These are phyloP conservation scores for Dactylellina haptotyla DNA, from an alignment of 2,329 filamentous ascomycete genomes.

Conservation along the genomic window DNA sequence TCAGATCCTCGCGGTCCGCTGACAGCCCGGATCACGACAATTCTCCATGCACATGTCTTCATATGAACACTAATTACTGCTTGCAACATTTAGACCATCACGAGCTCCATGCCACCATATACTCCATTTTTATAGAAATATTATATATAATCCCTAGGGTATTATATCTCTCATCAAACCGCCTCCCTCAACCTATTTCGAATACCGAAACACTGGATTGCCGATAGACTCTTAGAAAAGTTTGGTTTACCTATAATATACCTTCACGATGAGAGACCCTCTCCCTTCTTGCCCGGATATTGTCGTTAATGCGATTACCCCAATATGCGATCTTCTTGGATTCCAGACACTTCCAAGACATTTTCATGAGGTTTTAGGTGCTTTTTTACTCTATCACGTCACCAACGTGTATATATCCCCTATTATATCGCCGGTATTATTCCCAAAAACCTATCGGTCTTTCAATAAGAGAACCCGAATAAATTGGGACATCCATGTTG, in stretches of 20 bases:
- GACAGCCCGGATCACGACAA: no score
- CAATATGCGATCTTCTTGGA: slow-evolving; percentile 71
- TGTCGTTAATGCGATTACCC: slow-evolving; percentile 68
- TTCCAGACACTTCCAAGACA: slow-evolving; percentile 77
- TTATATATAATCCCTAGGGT: no score
- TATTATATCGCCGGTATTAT: slow-evolving; percentile 70
- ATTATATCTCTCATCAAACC: no score
- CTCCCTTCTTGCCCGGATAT: slow-evolving; percentile 36
- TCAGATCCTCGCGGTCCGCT: no score
- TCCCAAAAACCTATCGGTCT: slow-evolving; percentile 71
- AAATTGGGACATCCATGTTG: slow-evolving; percentile 88
- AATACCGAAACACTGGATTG: background rate
- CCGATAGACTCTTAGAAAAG: background rate
- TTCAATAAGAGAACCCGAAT: slow-evolving; percentile 73
- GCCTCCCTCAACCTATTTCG: background rate
- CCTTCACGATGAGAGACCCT: slow-evolving; percentile 35
- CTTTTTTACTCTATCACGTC: slow-evolving; percentile 74
- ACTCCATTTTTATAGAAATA: no score
- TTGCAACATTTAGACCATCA: no score
- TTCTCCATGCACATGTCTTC: no score
- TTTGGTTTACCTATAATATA: background rate
- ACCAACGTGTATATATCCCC: slow-evolving; percentile 76
- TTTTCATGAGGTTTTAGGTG: slow-evolving; percentile 77
- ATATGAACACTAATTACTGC: no score
- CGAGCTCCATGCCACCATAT: no score